Evolutionary conservation across 192 early-diverging fungal species (phyloP).

Genomic region (Chytriomyces sp.): DNA sequence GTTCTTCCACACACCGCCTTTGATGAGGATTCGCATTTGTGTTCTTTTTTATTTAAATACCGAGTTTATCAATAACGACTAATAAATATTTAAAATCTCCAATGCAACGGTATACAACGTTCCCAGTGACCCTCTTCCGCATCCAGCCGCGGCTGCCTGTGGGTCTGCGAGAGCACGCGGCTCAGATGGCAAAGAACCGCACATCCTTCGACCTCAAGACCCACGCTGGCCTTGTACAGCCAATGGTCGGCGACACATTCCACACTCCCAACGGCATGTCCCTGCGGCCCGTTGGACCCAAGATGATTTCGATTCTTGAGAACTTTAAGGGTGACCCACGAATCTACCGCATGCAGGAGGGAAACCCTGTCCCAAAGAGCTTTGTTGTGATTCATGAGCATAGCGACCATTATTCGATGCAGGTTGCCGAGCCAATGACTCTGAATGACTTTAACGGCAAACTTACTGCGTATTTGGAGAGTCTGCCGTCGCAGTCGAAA

Average conservation of each 20-base stretch:
- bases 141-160: constrained; percentile 2
- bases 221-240: too few species aligned
- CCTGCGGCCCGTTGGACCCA: background rate
- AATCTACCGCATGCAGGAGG: constrained; percentile 4
- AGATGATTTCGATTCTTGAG: background rate
- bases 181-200: too few species aligned
- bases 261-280: background rate
- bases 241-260: too few species aligned
- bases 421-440: background rate
- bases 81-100: too few species aligned
- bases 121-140: background rate
- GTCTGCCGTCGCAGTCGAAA: background rate
- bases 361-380: background rate
- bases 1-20: constrained; percentile 99
- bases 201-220: too few species aligned
- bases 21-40: constrained; percentile 59
- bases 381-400: background rate
- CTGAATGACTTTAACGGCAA: background rate
- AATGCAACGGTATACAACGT: too few species aligned
- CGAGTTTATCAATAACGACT: too few species aligned
- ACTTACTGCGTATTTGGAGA: background rate
- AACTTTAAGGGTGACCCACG: background rate
- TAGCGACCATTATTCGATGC: background rate
- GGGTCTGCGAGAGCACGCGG: background rate
- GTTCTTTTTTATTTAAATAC: too few species aligned